A percentile compares a stretch with the other conserved stretches of the same genome.
These are phyloP conservation scores for Diplotaxis tenuifolia DNA, from an alignment of 345 rosid species.

Conservation along the genomic window DNA sequence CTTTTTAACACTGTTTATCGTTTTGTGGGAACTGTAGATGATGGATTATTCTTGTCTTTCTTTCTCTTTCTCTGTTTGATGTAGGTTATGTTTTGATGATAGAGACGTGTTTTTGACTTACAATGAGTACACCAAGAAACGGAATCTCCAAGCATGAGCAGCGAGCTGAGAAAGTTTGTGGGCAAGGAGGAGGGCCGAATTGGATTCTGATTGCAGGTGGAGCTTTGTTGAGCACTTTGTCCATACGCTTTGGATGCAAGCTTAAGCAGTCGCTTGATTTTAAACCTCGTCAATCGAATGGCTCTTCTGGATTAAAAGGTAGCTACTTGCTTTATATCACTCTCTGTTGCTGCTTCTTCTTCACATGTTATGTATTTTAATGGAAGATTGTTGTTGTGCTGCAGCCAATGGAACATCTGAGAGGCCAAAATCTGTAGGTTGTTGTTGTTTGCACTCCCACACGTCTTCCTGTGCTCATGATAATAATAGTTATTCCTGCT, in stretches of 20 bases:
- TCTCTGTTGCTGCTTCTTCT: neutral
- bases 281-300: no score
- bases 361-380: neutral
- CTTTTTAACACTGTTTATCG: neutral
- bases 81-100: no score
- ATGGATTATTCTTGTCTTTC: constrained; percentile 7
- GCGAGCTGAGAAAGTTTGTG: constrained; percentile 44
- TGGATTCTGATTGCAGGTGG: constrained; percentile 97
- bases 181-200: constrained; percentile 70
- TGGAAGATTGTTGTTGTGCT: no score
- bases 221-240: constrained; percentile 87
- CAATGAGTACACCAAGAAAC: constrained; percentile 62
- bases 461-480: constrained; percentile 18
- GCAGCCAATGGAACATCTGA: constrained; percentile 30
- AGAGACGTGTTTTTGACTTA: constrained; percentile 38
- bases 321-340: neutral
- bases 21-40: neutral
- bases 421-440: constrained; percentile 7
- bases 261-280: constrained; percentile 68
- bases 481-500: no score
- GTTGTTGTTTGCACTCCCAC: constrained; percentile 32
- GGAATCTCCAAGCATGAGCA: constrained; percentile 58
- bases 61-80: neutral
- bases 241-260: constrained; percentile 90
- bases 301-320: constrained; percentile 46